phyloP scores from a whole-genome alignment of 1,284 basidiomycete genomes.

The Cystobasidium sp. region DNA sequence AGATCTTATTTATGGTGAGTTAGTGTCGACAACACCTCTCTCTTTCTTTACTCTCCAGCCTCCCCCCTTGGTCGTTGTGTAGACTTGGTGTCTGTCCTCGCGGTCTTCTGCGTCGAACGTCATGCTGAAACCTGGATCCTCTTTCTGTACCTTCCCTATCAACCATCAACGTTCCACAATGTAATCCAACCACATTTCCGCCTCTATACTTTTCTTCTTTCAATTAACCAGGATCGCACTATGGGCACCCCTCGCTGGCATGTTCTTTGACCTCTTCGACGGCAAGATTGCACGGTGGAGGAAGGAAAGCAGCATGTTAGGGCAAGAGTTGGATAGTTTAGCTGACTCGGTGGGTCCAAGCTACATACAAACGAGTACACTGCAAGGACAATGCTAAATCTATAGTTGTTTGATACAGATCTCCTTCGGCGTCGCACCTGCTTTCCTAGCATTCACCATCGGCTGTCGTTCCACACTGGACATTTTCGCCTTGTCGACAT shows the following conservation, averaged over 20 bases:
- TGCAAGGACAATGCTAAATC: neutral
- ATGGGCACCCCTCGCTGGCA: slow-evolving; percentile 86
- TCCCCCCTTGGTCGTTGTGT: neutral
- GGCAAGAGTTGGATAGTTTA: slow-evolving; percentile 95
- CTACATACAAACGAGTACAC: neutral
- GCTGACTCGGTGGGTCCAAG: slow-evolving; percentile 78
- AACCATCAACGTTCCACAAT: too few species aligned
- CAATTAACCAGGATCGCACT: slow-evolving; percentile 67
- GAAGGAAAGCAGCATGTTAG: slow-evolving; percentile 92
- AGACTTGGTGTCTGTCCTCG: neutral
- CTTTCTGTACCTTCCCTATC: too few species aligned
- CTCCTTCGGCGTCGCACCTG: slow-evolving; percentile 95
- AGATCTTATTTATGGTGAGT: slow-evolving; percentile 71
- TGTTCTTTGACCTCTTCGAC: slow-evolving; percentile 97
- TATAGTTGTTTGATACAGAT: slow-evolving; percentile 65
- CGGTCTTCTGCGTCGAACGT: neutral
- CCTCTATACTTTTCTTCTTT: slow-evolving; percentile 42
- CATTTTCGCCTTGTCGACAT: slow-evolving; percentile 80
- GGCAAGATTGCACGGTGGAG: slow-evolving; percentile 98
- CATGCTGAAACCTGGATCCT: neutral
- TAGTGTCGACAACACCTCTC: neutral
- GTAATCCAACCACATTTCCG: neutral
- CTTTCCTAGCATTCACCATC: slow-evolving; percentile 88
- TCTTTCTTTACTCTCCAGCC: neutral
- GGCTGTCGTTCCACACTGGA: slow-evolving; percentile 90